phyloP scores from a whole-genome alignment of 768 basidiomycete genomes.

The Multifurca ochricompacta region DNA sequence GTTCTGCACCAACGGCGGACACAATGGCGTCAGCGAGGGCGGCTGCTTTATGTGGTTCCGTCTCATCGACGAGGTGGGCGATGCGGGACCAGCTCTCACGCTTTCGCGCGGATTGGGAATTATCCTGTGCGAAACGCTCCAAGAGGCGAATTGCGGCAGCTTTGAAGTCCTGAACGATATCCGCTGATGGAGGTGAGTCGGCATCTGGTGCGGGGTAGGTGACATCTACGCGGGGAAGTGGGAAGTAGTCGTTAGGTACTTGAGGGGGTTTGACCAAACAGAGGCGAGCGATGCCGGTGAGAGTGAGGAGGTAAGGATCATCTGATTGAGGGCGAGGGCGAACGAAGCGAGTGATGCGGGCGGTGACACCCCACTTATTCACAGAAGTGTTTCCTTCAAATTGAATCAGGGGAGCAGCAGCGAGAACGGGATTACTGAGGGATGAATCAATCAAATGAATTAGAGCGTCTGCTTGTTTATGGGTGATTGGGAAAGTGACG shows the following conservation, averaged over 20 bases:
- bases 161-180: conserved; percentile 61
- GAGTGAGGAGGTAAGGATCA: conserved; percentile 59
- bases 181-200: conserved; percentile 39
- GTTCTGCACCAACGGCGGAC: conserved; percentile 53
- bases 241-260: conserved; percentile 40
- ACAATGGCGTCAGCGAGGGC: conserved; percentile 78
- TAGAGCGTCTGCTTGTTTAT: conserved; percentile 54
- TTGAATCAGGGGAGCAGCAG: conserved; percentile 49
- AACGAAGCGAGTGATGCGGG: conserved; percentile 62
- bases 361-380: conserved; percentile 59
- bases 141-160: conserved; percentile 57
- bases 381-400: conserved; percentile 23
- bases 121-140: conserved; percentile 48
- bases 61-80: conserved; percentile 64
- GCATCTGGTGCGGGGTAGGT: conserved; percentile 29
- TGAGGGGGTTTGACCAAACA: conserved; percentile 41
- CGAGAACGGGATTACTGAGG: conserved; percentile 61
- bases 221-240: conserved; percentile 24
- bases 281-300: conserved; percentile 65
- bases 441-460: conserved; percentile 61
- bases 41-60: conserved; percentile 50
- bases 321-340: conserved; percentile 49
- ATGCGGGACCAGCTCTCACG: conserved; percentile 66
- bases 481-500: conserved; percentile 59
- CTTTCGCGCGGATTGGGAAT: conserved; percentile 34